Evolutionary conservation across 2,329 filamentous ascomycete genomes (phyloP), one percentile per base, ranked within the genome.

Genomic region (Thermoascus crustaceus): DNA sequence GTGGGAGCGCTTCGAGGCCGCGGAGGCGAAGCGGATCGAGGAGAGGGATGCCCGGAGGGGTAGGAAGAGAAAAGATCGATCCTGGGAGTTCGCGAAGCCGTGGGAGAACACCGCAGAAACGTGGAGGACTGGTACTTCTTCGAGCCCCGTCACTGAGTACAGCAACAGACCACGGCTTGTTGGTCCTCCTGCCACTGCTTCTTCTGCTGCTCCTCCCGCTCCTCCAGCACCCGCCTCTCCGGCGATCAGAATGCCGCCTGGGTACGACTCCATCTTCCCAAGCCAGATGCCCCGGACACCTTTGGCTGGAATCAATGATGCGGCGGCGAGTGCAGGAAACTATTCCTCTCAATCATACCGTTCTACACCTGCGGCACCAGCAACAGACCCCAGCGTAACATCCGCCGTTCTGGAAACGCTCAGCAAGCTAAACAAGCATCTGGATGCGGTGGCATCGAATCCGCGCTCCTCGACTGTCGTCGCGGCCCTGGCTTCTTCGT

Each of bases 211-310:
- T 16, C 36, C 36, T 4, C 25, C 30, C 9, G 19, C 30, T 29
- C 8, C 38, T 35, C 9, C 34, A 37, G 8, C 33, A 36, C 14
- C 39, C 32, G n/a, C 19, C 31, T n/a, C 41, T 35, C 42, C 29
- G n/a, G 40, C 46, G 6, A 46, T 56, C 24, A 52, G 51, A 20
- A 35, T 63, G 16, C 60, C 60, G 1, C 55, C 58, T 10, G 60
- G 60, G 1, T 64, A 59, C 34, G 60, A 61, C 20, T 57, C 50
- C 7, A 61, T 64, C 55, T 64, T 63, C 38, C 43, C 49, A 5
- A 52, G 42, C 18, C 49, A 44, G 8, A 35, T 13, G 14, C 29
- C 14, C 19, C 39, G 30, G 35, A 8, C 22, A 11, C 23, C 7
- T 19, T 24, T 30, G 19, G 14, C 9, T 13, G 19, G 8, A 27